These are phyloP conservation scores for Mycena polygramma DNA, from an alignment of 768 basidiomycete species.

Conservation along the genomic window DNA sequence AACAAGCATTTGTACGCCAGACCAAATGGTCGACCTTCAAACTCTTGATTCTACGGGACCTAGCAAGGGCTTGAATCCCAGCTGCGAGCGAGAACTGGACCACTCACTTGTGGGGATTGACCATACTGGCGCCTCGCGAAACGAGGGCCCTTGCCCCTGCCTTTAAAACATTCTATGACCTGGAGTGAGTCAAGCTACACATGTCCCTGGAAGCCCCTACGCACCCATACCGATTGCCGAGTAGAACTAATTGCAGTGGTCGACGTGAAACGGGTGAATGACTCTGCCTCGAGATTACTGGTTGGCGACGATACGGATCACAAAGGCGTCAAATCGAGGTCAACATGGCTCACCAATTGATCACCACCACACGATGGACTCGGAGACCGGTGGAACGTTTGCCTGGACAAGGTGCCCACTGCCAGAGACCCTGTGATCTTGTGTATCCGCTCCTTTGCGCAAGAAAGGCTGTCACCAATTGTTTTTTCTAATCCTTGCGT, in stretches of 20 bases:
- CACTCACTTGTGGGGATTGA: constrained; percentile 25
- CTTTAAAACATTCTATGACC: constrained; percentile 30
- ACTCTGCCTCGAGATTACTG: background rate
- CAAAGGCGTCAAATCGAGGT: background rate
- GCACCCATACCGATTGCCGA: constrained; percentile 24
- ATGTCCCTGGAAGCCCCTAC: constrained; percentile 12
- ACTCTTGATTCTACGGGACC: constrained; percentile 12
- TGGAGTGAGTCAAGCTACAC: constrained; percentile 19
- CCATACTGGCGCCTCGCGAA: constrained; percentile 21
- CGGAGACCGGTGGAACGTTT: too few species aligned
- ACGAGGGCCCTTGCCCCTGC: constrained; percentile 1
- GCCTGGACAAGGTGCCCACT: too few species aligned
- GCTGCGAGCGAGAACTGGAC: background rate
- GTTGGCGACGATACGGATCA: background rate
- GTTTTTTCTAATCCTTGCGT: too few species aligned
- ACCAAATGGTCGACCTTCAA: constrained; percentile 25
- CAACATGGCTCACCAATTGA: too few species aligned
- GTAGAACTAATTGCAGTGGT: background rate
- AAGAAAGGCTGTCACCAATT: too few species aligned
- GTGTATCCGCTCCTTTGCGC: too few species aligned
- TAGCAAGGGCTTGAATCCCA: background rate
- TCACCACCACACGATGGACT: too few species aligned
- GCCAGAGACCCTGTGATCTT: too few species aligned
- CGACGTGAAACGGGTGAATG: background rate
- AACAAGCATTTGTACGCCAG: constrained; percentile 30